Evolutionary conservation across 805 yeast genomes (phyloP), one percentile per base, ranked within the genome.

Genomic region (Metschnikowia orientalis): DNA sequence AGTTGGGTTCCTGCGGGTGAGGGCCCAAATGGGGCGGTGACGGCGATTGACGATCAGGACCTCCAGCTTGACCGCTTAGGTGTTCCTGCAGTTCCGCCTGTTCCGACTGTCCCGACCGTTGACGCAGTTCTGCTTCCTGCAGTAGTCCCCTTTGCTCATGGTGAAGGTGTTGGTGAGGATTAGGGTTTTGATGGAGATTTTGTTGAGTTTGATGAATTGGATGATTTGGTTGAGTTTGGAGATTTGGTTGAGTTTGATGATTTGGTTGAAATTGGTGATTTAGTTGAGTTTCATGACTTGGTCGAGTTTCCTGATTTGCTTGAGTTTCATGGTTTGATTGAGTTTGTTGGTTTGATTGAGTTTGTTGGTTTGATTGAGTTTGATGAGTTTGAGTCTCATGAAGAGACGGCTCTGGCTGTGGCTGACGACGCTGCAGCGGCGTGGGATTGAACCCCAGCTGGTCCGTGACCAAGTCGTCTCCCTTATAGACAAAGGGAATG

Each of bases 401-500:
- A 5, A 12, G 9, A n/a, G 15, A 24, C 4, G 14, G 32, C n/a
- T 6, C 16, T 12, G 30, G 29, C 20, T 27, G 23, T 25, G 21
- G 37, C 18, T 39, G 45, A 4, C 25, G 38, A 11, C 38, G 45
- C 27, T 37, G 41, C 20, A 41, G 48, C 41, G 28, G 35, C 9
- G 23, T 35, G 26, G 29, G 54, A 52, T 13, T 35, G n/a, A 46
- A 48, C 19, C 62, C 57, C 23, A 61, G 44, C 4, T 37, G 48
- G 39, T 73, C 80, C 23, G 70, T 73, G 21, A 68, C 71, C 41
- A 77, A 54, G 22, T 62, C 60, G 38, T 81, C 90, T 5, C 40
- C 45, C 36, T 80, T 77, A 30, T 87, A 74, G 2, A 76, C 79
- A 44, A 90, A 68, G 3, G 97, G 96, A 24, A 92, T 77, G 6